Percentiles rank a stretch among this genome's conserved stretches.
Evolutionary conservation across 352 stramenopile species (phyloP).

Genomic region (Globisporangium splendens): DNA sequence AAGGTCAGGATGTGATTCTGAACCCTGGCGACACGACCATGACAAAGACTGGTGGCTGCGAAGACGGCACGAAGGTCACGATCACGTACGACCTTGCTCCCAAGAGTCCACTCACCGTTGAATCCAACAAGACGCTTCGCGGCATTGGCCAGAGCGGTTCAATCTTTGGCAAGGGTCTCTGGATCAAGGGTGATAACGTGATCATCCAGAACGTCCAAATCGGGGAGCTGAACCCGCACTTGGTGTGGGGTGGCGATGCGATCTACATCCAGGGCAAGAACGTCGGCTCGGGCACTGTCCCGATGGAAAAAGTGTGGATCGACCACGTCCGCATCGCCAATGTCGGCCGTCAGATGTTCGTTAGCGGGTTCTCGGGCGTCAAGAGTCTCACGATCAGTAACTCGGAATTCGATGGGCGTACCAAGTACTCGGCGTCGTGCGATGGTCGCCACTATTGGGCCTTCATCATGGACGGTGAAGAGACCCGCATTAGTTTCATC

Average conservation of each 20-base stretch:
- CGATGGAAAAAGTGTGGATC: constrained; percentile 36
- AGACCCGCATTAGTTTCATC: constrained; percentile 24
- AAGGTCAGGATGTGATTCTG: neutral
- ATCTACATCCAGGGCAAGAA: no score
- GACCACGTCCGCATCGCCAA: constrained; percentile 43
- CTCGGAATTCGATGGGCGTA: constrained; percentile 48
- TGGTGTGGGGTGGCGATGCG: no score
- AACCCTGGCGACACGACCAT: constrained; percentile 13
- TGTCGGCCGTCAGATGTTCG: constrained; percentile 40
- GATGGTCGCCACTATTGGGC: constrained; percentile 53
- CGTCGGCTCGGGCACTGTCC: neutral
- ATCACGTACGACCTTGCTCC: constrained; percentile 40
- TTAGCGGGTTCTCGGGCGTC: constrained; percentile 7
- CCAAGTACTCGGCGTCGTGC: constrained; percentile 36
- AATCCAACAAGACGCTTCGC: constrained; percentile 40
- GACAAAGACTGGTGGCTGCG: constrained; percentile 33
- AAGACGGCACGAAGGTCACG: constrained; percentile 15
- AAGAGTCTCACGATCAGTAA: constrained; percentile 45
- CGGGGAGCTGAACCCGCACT: constrained; percentile 37
- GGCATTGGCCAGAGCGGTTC: constrained; percentile 30
- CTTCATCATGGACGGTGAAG: constrained; percentile 27
- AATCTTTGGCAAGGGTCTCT: constrained; percentile 37
- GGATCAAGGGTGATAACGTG: constrained; percentile 36
- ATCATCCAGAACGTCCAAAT: constrained; percentile 61
- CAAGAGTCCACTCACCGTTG: constrained; percentile 23